Percentiles rank a stretch among this genome's conserved stretches.
Evolutionary conservation across 257 asterid species (phyloP).

Genomic region (Solanum okadae): DNA sequence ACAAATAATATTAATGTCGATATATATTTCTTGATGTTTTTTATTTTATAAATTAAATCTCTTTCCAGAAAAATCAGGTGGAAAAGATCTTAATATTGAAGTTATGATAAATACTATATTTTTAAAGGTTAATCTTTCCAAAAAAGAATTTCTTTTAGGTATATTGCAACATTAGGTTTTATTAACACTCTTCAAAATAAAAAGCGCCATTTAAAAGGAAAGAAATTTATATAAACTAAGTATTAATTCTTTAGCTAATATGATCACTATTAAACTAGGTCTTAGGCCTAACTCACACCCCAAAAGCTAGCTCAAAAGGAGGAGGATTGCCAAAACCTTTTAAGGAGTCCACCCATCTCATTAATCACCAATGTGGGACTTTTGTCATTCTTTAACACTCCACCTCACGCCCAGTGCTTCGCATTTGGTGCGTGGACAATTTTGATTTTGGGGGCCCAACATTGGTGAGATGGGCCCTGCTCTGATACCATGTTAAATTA

Average conservation of each 20-base stretch:
- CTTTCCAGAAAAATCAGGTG: not conserved
- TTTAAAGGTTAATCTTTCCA: not conserved
- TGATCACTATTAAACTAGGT: not conserved
- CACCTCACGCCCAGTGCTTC: too few relatives aligned
- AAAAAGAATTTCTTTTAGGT: not conserved
- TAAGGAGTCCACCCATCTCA: too few relatives aligned
- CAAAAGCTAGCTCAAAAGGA: too few relatives aligned
- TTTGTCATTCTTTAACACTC: too few relatives aligned
- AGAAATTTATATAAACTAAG: not conserved
- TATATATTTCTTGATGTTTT: not conserved
- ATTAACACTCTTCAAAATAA: not conserved
- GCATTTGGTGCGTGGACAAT: too few relatives aligned
- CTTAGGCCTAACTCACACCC: too few relatives aligned
- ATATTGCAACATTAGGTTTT: not conserved
- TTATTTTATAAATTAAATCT: not conserved
- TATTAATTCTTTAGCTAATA: not conserved
- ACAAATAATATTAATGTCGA: too few relatives aligned
- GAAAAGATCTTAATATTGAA: not conserved
- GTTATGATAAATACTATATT: not conserved
- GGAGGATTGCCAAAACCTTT: too few relatives aligned
- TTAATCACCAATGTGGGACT: too few relatives aligned
- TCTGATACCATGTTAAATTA: too few relatives aligned
- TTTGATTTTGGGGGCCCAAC: too few relatives aligned
- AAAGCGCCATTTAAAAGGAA: not conserved
- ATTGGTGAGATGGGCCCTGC: too few relatives aligned